Base-by-base conservation (phyloP, 1,139 yeast species). In the Lodderomyces oxycetoniae region DNA sequence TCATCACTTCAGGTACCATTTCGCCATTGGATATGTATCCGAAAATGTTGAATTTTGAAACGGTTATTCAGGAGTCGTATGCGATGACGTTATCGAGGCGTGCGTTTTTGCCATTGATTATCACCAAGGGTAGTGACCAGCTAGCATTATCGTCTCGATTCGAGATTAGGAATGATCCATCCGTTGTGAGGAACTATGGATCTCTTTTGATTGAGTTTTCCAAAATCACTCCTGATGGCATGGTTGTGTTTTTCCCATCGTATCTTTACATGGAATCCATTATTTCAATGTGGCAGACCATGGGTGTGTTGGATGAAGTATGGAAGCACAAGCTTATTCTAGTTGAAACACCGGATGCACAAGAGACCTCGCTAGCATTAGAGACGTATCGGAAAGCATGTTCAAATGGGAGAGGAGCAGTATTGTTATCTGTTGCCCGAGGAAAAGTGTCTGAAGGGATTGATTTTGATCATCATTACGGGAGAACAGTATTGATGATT, bases 291-390 rank as follows among this genome's bases (percentile, higher is more conserved):
- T 91, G 98, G 98, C 98, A 91, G 59, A 79, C 79, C 15, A 91
- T 91, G 96, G 97, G 98, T 33, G 91, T 91, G 27, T 63, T 91
- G 46, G 98, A 91, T 57, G 97, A 93, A 55, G 97, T 93, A 9
- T 93, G 98, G 98, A 89, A 91, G 57, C 88, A 91, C 56, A 91
- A 91, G 55, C 69, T 91, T 45, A 89, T 91, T 46, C 64, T 91
- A 29, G 97, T 93, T n/a, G 99, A 91, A 58, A 91, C 99, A 0
- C 99, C 99, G 0, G 99, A 91, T 73, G 95, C 96, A 1, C 99
- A 93, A 57, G 99, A 93, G 57, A 91, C 99, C 0, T 83, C 96
- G 1, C 62, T 91, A 43, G 99, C 98, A 0, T 63, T 91, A 44
- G 98, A 93, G 47, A 91, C 98, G 0, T 91, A 89, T 54, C 71